Evolutionary conservation across 768 basidiomycete genomes (phyloP).

Genomic region (Phylloporus sp.): DNA sequence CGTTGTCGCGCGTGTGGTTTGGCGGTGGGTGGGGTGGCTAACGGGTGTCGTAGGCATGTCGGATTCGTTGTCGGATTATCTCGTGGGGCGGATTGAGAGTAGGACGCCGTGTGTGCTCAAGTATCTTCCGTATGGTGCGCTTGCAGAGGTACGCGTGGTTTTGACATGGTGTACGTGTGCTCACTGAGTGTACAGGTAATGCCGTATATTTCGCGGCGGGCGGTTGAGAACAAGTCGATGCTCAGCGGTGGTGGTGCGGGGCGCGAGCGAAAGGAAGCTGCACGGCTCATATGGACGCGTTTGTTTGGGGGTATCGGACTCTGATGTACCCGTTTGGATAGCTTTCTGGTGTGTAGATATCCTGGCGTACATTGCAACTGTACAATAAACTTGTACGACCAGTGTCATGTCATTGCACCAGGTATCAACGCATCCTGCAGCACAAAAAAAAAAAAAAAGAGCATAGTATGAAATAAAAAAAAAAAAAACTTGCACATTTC

Average conservation of each 20-base stretch:
- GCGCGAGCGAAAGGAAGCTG: slow-evolving; percentile 29
- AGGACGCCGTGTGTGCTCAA: slow-evolving; percentile 76
- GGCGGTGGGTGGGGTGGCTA: background rate
- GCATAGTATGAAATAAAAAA: background rate
- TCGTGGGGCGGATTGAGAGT: slow-evolving; percentile 51
- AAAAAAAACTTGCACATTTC: slow-evolving; percentile 13
- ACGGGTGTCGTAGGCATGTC: slow-evolving; percentile 65
- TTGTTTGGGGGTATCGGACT: slow-evolving; percentile 28
- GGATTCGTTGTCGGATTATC: slow-evolving; percentile 70
- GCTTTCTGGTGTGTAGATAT: background rate
- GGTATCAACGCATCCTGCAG: too few species aligned
- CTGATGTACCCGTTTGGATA: slow-evolving; percentile 1
- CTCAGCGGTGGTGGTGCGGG: slow-evolving; percentile 69
- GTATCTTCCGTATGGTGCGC: slow-evolving; percentile 74
- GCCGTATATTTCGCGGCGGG: slow-evolving; percentile 85
- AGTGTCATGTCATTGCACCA: too few species aligned
- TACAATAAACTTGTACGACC: too few species aligned
- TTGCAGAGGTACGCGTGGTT: slow-evolving; percentile 49
- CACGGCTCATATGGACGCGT: slow-evolving; percentile 27
- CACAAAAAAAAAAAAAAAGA: background rate
- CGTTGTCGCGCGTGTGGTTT: slow-evolving; percentile 15
- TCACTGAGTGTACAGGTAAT: slow-evolving; percentile 51
- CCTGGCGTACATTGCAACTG: too few species aligned
- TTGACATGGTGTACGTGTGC: too few species aligned
- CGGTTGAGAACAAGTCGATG: slow-evolving; percentile 90